Base-by-base conservation (phyloP, 768 basidiomycete species). In the Lactarius pseudohatsudake region DNA sequence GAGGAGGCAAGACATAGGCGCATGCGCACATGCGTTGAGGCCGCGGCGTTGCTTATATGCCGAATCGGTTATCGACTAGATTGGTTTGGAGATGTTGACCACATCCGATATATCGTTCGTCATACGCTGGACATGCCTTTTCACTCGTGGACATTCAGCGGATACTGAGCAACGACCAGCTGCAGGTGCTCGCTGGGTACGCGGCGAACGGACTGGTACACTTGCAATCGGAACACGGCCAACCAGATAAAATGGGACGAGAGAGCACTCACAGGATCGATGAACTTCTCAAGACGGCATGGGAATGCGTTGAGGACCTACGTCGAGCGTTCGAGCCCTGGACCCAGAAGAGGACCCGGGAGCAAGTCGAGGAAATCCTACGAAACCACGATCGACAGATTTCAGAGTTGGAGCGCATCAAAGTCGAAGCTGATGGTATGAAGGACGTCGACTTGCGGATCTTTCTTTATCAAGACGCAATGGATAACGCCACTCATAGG, bases 281-380 rank as follows among this genome's bases (percentile, higher is more conserved):
- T 11, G 36, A 16, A 22, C n/a, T 5, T 41, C 57, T 64, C 6
- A 13, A 16, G 57, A 40, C 3, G 1, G 57, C 57, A 1, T 54
- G 64, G 57, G 32, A 34, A 2, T 10, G 28, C 2, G 30, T 58
- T 20, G 36, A 41, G 13, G 43, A 57, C 6, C 43, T 66, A 16
- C 16, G 38, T 57, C 55, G 10, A 20, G 65, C 60, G 32, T 34
- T 66, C 16, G 53, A 55, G 15, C 22, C 38, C 38, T 40, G 38
- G 38, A 40, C 38, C 5, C 15, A 40, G 38, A 5, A 16, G 38
- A 40, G 4, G 15, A 40, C 38, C 4, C 15, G 38, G 15, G 38
- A 15, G 3, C 38, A 38, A 38, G 13, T 15, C 38, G 13, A 38
- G 15, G 3, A 15, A 38, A 38, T 38, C 38, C 13, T 38, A 38